phyloP scores from a whole-genome alignment of 371 early-diverging fungal genomes.

The Lichtheimia corymbifera region DNA sequence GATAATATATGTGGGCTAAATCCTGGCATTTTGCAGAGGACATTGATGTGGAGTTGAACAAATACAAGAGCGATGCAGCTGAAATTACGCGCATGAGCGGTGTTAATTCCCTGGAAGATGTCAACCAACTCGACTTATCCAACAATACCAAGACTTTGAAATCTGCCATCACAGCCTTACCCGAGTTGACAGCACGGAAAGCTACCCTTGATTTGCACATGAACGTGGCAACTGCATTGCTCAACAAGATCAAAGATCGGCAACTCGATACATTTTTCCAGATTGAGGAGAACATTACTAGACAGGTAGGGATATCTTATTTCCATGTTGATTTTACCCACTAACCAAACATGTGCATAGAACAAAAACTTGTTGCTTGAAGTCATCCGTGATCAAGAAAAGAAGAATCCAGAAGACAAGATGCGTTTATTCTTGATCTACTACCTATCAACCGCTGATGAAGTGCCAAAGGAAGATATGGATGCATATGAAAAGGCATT shows the following conservation, averaged over 20 bases:
- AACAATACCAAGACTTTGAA: constrained; percentile 86
- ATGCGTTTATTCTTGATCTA: constrained; percentile 88
- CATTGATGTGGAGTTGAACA: constrained; percentile 87
- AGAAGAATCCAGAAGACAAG: constrained; percentile 86
- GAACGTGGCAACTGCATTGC: constrained; percentile 93
- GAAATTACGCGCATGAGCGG: constrained; percentile 87
- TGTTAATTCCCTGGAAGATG: constrained; percentile 82
- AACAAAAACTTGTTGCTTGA: constrained; percentile 83
- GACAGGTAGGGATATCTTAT: constrained; percentile 37
- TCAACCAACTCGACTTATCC: constrained; percentile 71
- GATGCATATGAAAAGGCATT: constrained; percentile 82
- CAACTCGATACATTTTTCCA: constrained; percentile 95
- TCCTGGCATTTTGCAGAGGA: constrained; percentile 55
- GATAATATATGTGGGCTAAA: background rate
- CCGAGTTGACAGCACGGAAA: constrained; percentile 96
- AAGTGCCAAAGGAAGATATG: constrained; percentile 77
- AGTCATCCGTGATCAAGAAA: constrained; percentile 75
- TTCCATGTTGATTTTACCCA: background rate
- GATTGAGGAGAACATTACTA: constrained; percentile 86
- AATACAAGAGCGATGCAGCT: constrained; percentile 93
- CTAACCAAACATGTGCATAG: constrained; percentile 21
- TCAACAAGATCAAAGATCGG: constrained; percentile 92
- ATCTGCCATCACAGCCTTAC: constrained; percentile 90
- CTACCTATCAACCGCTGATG: constrained; percentile 75
- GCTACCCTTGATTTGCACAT: constrained; percentile 97